phyloP scores from a whole-genome alignment of 2,329 filamentous ascomycete species.

The Fusarium buxicola region DNA sequence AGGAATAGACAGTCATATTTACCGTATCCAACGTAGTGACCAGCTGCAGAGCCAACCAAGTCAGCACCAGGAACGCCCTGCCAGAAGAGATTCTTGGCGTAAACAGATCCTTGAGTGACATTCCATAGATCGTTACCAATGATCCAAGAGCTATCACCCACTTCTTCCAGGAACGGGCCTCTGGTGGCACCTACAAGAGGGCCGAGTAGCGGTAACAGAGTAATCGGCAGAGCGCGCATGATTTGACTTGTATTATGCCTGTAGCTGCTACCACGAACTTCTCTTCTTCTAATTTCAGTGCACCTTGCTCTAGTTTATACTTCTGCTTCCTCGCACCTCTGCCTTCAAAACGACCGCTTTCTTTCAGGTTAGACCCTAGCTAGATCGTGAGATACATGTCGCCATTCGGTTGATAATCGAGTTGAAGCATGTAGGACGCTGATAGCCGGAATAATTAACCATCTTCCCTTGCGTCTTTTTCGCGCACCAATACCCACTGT shows the following conservation, averaged over 20 bases:
- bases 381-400: not conserved
- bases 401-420: not conserved
- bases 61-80: conserved; percentile 19
- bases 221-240: conserved; percentile 5
- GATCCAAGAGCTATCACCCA: conserved; percentile 20
- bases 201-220: conserved; percentile 1
- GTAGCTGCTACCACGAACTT: no score
- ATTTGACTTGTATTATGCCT: not conserved
- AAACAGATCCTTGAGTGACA: conserved; percentile 23
- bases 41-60: conserved; percentile 18
- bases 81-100: conserved; percentile 26
- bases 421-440: not conserved
- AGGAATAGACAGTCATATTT: not conserved
- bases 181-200: conserved; percentile 3
- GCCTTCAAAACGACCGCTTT: no score
- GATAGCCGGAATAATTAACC: conserved; percentile 10
- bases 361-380: not conserved
- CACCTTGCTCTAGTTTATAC: not conserved
- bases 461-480: not conserved
- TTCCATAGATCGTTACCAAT: conserved; percentile 29
- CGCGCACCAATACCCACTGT: not conserved
- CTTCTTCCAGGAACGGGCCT: conserved; percentile 13
- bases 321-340: no score
- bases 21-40: conserved; percentile 28
- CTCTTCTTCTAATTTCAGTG: no score